Percentiles rank a stretch among this genome's conserved stretches.
These are phyloP conservation scores for Fraxinus platypoda DNA, from an alignment of 305 asterid genomes.

Conservation along the genomic window DNA sequence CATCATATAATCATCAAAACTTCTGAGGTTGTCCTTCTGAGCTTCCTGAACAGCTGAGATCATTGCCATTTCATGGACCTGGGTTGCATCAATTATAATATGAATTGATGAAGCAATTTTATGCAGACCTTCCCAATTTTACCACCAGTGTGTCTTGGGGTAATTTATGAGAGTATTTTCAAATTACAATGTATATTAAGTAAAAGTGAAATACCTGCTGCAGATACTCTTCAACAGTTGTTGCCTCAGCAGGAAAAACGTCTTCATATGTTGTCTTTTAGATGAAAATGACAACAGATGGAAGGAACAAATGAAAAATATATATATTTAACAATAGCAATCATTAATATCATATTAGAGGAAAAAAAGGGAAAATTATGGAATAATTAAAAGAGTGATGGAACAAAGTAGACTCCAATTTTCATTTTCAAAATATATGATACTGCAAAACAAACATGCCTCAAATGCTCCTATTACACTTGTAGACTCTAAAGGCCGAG, in stretches of 20 bases:
- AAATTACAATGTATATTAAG: background rate
- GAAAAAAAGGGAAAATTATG: background rate
- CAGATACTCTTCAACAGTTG: constrained; percentile 86
- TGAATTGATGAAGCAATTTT: background rate
- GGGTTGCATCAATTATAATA: constrained; percentile 30
- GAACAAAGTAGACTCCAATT: background rate
- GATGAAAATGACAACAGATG: constrained; percentile 16
- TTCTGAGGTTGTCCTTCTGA: constrained; percentile 87
- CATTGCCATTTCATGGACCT: constrained; percentile 99
- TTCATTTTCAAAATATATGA: background rate
- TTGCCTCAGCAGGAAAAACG: constrained; percentile 96
- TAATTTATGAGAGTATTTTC: background rate
- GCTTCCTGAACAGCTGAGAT: constrained; percentile 95
- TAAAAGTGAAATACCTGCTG: constrained; percentile 62
- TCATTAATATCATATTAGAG: constrained; percentile 3
- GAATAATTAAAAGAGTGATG: background rate
- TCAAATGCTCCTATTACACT: background rate
- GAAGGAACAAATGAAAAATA: constrained; percentile 12
- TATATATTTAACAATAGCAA: background rate
- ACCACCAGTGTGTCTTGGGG: background rate
- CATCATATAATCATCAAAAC: constrained; percentile 91
- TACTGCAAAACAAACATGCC: background rate
- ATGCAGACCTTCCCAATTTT: background rate
- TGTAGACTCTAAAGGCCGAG: background rate
- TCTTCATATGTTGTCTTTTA: constrained; percentile 91